Base-by-base conservation (phyloP, 768 basidiomycete species). In the Termitomyces eurrhizus region DNA sequence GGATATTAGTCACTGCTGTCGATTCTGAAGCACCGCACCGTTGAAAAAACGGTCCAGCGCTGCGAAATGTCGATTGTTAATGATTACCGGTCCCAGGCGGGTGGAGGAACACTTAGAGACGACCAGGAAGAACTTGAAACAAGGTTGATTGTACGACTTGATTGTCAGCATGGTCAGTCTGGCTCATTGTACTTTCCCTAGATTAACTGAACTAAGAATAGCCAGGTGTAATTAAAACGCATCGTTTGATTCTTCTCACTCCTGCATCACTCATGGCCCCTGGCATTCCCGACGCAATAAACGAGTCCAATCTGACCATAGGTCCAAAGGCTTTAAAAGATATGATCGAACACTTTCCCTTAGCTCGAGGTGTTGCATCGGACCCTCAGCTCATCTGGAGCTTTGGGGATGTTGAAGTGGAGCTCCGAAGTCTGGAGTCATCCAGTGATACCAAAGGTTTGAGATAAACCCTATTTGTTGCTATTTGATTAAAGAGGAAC, bases 311-410 rank as follows among this genome's bases (percentile, higher is more conserved):
- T 26, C 70, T 93, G 13, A 85, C 80, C 7, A 86, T 94, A 58
- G 89, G 89, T 12, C 88, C 92, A 33, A 83, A 82, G 65, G 83
- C 85, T 14, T 73, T 94, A 49, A 86, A 80, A 68, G 90, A 91
- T 65, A 84, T 93, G 70, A 80, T 92, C 24, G 92, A 93, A 51
- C 91, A 92, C 70, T 94, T 94, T 63, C 85, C 89, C 0, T 73
- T 82, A 24, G 75, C 83, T 12, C 85, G 82, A 63, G 84, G 85
- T 4, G 69, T 74, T 12, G 88, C 86, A 66, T 81, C 79, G 12
- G 92, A 94, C 64, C 89, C 90, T 33, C 88, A 90, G 67, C 80
- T 94, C 18, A 80, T 90, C 5, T 94, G 92, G 92, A 83, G 75
- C n/a, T 93, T 94, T 67, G 80, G 79, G 21, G 81, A 86, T 54